Evolutionary conservation across 352 stramenopile genomes (phyloP).

Genomic region (Lagenidium giganteum): DNA sequence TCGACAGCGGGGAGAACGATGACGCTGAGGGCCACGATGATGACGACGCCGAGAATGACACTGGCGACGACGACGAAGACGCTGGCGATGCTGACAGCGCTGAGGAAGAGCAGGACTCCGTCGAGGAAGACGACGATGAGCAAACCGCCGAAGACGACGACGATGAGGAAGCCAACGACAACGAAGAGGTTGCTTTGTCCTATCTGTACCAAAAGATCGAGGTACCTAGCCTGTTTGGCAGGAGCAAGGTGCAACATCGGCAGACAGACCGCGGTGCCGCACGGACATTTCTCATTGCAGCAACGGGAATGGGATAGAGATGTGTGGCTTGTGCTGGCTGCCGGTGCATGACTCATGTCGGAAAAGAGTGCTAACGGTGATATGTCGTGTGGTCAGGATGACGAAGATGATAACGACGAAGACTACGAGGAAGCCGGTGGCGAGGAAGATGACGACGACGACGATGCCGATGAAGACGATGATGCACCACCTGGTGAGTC

Average conservation of each 20-base stretch:
- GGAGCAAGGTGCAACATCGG: background rate
- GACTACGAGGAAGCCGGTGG: slow-evolving; percentile 26
- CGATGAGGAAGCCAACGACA: slow-evolving; percentile 25
- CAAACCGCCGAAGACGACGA: slow-evolving; percentile 14
- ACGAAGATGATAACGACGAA: slow-evolving; percentile 49
- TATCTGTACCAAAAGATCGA: slow-evolving; percentile 71
- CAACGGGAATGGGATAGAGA: background rate
- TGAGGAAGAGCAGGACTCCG: slow-evolving; percentile 19
- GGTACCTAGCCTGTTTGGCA: slow-evolving; percentile 6
- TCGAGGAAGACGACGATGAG: slow-evolving; percentile 32
- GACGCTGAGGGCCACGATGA: slow-evolving; percentile 10
- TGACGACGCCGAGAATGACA: slow-evolving; percentile 11
- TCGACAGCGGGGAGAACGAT: slow-evolving; percentile 17
- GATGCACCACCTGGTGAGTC: slow-evolving; percentile 41
- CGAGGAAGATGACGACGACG: slow-evolving; percentile 23
- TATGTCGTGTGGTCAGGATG: background rate
- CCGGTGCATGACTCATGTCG: too few relatives aligned
- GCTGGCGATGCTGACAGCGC: slow-evolving; percentile 18
- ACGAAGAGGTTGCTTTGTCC: slow-evolving; percentile 45
- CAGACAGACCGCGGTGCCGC: too few relatives aligned
- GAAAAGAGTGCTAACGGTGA: too few relatives aligned
- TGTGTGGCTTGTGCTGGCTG: background rate
- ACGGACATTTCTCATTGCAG: too few relatives aligned
- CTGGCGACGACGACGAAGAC: slow-evolving; percentile 19
- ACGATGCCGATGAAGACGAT: slow-evolving; percentile 37